Percentiles rank a stretch among this genome's conserved stretches.
Evolutionary conservation across 2,329 filamentous ascomycete species (phyloP).

Genomic region (Nakataea oryzae): DNA sequence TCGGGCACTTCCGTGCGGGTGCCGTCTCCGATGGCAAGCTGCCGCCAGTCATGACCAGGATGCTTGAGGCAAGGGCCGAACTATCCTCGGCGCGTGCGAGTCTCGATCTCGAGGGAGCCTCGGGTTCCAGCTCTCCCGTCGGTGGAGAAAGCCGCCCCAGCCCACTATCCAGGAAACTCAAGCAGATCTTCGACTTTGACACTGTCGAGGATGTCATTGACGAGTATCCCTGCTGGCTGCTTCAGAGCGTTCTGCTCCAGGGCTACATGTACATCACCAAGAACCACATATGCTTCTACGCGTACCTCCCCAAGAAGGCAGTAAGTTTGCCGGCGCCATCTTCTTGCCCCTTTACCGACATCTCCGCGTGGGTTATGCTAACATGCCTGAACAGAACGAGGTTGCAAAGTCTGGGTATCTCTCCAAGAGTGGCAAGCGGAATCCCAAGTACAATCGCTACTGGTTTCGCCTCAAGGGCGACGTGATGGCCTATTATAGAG

Average conservation of each 20-base stretch:
- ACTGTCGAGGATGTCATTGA: constrained; percentile 74
- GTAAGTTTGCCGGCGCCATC: constrained; percentile 37
- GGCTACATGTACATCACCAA: constrained; percentile 94
- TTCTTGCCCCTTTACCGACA: background rate
- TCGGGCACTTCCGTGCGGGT: background rate
- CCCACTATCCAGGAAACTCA: constrained; percentile 59
- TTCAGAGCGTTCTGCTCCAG: constrained; percentile 85
- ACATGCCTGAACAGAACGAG: constrained; percentile 38
- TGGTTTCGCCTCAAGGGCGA: constrained; percentile 93
- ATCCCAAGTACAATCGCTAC: constrained; percentile 78
- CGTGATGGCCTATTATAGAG: constrained; percentile 79
- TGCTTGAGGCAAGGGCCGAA: constrained; percentile 61
- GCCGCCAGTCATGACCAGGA: constrained; percentile 66
- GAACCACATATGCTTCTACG: constrained; percentile 92
- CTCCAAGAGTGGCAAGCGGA: constrained; percentile 78
- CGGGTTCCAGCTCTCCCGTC: constrained; percentile 24
- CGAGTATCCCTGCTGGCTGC: constrained; percentile 88
- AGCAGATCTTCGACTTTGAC: constrained; percentile 79
- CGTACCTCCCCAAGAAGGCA: constrained; percentile 89
- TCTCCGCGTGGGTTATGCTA: constrained; percentile 1
- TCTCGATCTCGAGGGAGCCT: constrained; percentile 41
- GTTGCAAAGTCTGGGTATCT: constrained; percentile 81
- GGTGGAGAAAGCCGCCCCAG: constrained; percentile 33
- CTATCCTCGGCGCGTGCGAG: constrained; percentile 47
- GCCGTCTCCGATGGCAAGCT: constrained; percentile 33